A percentile compares a stretch with the other conserved stretches of the same genome.
Conservation (phyloP, 805 yeast species). For the Saturnispora silvae region DNA sequence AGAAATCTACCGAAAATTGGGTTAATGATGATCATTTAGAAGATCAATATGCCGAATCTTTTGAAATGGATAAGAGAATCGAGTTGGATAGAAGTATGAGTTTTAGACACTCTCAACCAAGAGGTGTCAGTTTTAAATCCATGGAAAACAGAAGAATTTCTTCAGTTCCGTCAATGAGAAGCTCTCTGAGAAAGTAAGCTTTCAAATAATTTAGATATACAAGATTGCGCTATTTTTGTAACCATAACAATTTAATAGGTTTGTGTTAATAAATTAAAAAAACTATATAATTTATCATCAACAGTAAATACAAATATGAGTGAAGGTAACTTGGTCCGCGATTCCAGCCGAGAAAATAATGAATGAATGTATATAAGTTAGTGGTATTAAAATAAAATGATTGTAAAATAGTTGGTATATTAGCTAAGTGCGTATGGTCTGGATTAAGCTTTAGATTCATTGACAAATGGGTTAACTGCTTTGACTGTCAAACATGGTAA, state of each 20-base stretch:
- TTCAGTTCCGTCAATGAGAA: constrained; percentile 9
- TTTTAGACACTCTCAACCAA: constrained; percentile 21
- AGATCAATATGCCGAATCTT: constrained; percentile 23
- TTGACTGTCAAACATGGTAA: constrained; percentile 90
- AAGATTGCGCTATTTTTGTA: no score
- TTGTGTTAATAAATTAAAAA: no score
- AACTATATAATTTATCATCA: no score
- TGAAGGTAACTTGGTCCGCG: not conserved
- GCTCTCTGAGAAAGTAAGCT: constrained; percentile 8
- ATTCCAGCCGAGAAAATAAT: no score
- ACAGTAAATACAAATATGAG: not conserved
- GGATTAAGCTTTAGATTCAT: no score
- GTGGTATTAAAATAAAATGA: constrained; percentile 3
- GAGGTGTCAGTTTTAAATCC: constrained; percentile 9
- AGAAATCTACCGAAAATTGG: constrained; percentile 51
- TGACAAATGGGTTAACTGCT: constrained; percentile 71
- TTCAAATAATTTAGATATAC: not conserved
- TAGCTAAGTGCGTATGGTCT: no score
- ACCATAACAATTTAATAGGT: no score
- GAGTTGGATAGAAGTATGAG: constrained; percentile 22
- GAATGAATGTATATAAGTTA: not conserved
- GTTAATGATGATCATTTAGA: constrained; percentile 37
- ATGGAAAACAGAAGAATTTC: constrained; percentile 4
- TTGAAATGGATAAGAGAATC: constrained; percentile 20
- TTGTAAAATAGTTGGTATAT: constrained; percentile 8